phyloP scores from a whole-genome alignment of 1,139 yeast species.

The Protomyces gravidus region DNA sequence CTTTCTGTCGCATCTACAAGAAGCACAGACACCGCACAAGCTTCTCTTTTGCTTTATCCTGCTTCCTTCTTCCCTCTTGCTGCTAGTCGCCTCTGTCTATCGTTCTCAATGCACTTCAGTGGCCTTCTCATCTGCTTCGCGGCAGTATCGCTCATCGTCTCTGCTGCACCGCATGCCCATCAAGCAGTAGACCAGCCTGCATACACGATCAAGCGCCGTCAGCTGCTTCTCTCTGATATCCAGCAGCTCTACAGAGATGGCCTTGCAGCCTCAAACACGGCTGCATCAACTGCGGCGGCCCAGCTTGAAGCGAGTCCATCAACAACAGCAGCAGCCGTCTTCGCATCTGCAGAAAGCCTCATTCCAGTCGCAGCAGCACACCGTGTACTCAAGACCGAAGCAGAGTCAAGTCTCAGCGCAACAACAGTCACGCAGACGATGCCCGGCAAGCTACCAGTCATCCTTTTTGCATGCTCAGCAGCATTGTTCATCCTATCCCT shows the following conservation, averaged over 20 bases:
- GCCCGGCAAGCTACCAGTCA: constrained; percentile 1
- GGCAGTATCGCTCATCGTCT: constrained; percentile 1
- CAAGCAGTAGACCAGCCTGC: constrained; percentile 1
- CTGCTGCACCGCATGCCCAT: constrained; percentile 7
- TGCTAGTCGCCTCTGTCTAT: not conserved
- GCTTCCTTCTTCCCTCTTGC: not conserved
- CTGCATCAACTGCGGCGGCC: not conserved
- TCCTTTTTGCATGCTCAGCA: constrained; percentile 4
- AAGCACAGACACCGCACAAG: not conserved
- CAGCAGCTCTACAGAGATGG: constrained; percentile 6
- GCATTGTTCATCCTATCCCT: not conserved
- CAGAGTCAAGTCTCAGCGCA: not conserved
- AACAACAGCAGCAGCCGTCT: not conserved
- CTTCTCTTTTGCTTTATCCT: not conserved
- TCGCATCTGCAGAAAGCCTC: not conserved
- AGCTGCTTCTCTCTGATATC: constrained; percentile 19
- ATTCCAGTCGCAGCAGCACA: constrained; percentile 8
- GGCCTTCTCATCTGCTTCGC: constrained; percentile 4
- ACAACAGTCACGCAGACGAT: not conserved
- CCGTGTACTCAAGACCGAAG: not conserved
- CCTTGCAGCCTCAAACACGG: not conserved
- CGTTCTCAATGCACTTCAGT: constrained; percentile 1
- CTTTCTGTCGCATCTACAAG: too few species aligned
- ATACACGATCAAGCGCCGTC: constrained; percentile 6
- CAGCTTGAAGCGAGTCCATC: not conserved